Evolutionary conservation across 23 red algal species (phyloP), one percentile per base, ranked within the genome.

Genomic region (Gracilaria caudata): DNA sequence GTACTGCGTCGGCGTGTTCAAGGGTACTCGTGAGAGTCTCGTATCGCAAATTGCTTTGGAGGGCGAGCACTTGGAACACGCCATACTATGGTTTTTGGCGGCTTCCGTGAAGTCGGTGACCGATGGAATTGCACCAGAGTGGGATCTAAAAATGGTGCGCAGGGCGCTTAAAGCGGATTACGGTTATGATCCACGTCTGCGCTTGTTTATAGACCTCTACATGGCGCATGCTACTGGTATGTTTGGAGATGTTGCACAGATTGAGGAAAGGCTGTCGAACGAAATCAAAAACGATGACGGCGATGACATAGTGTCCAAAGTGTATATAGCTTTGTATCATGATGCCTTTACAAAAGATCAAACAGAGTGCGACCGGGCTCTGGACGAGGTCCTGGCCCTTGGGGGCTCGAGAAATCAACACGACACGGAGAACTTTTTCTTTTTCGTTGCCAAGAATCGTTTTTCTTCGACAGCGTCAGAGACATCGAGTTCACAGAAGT

Each of bases 261-360:
- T 60, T 7, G 71, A 79, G 24, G 25, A 61, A 77, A 38, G 28
- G 12, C 12, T 89, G 7, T 79, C 85, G 13, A 51, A 89, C 11
- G 74, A 35, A 39, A 51, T 78, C 74, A 79, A 89, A 38, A 56
- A 39, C 1, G 85, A 89, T 55, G 47, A 79, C 0, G 16, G 68
- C n/a, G 74, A 66, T 78, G 85, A 89, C 47, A 78, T 89, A 34
- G 35, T 55, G 3, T 26, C 85, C 7, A 63, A 78, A 40, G 60
- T 89, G 2, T 89, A 89, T 40, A 38, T 89, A 21, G 85, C 85
- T 7, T 44, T 89, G 68, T 89, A 89, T 35, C 85, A 89, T 68
- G 85, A 89, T 29, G 85, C 85, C 11, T 89, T 89, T 65, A 89
- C 85, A 51, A 61, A 53, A n/a, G 85, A 89, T 89, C 32, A 54